Evolutionary conservation across 1,139 yeast species (phyloP), one percentile per base, ranked within the genome.

Genomic region (Saccharomyces hybrid): DNA sequence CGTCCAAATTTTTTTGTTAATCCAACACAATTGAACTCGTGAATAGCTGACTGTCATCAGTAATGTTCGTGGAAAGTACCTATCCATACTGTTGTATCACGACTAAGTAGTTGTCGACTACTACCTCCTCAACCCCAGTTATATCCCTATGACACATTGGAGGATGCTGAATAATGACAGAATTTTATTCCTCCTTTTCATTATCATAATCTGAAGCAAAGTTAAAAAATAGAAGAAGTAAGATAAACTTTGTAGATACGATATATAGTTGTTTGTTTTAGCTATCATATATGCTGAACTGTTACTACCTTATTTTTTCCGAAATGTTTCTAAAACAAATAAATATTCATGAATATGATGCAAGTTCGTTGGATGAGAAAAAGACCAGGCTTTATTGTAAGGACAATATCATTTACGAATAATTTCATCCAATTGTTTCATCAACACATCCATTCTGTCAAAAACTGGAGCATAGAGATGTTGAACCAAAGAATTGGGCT

Each of bases 391-490:
- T 20, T 20, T 16, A 20, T 16, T 38, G 25, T 38, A 38, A 2
- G 16, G 16, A 20, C 9, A 38, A 16, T 16, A 32, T 44, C 49
- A 50, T 44, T 50, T 29, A 38, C 49, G 50, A 46, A 58, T 51
- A 26, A 62, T 52, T 7, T 59, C 54, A 49, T 68, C 69, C 4
- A 68, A 55, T 46, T 61, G 60, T 44, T 56, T 56, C 56, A 68
- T 61, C 49, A 81, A 67, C 52, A 71, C 73, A 55, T 80, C 81
- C 60, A 82, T 74, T 60, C 75, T 76, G n/a, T 70, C 70, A 51
- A 81, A 69, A 6, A 82, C 69, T 1, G 83, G 82, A 59, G 74
- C 69, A 66, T 80, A 81, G 57, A 80, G 70, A 38, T 71, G 72
- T 28, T 73, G 72, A 4, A 78, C 73, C 13, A 71, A 67, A 2